phyloP scores from a whole-genome alignment of 257 asterid species.

The Solanum pennellii region DNA sequence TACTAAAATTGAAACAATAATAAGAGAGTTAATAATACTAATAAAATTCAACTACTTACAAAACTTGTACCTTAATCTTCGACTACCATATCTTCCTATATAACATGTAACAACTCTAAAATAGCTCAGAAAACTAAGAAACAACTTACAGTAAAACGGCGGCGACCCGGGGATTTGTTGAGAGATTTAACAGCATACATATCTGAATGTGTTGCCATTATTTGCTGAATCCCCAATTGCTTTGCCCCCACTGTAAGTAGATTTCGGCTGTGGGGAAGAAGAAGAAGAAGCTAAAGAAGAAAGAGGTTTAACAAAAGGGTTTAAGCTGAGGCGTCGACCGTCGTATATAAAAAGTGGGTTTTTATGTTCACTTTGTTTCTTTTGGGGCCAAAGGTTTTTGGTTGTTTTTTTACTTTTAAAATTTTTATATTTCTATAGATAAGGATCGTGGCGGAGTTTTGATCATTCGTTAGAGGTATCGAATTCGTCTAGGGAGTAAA shows the following conservation, averaged over 20 bases:
- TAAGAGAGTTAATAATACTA: not conserved
- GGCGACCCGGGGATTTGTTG: slow-evolving; percentile 47
- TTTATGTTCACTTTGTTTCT: not conserved
- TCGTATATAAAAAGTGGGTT: not conserved
- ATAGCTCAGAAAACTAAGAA: not conserved
- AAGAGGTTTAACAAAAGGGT: not conserved
- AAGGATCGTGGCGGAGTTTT: not conserved
- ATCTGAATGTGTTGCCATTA: slow-evolving; percentile 62
- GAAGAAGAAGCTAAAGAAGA: not conserved
- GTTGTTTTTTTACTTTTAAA: not conserved
- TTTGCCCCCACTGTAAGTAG: not conserved
- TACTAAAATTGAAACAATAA: not conserved
- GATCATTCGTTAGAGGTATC: fast-evolving
- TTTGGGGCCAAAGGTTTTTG: not conserved
- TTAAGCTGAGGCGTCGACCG: not conserved
- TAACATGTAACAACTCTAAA: not conserved
- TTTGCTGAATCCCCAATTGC: not conserved
- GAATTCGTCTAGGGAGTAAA: fast-evolving
- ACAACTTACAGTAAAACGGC: slow-evolving; percentile 62
- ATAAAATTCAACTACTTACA: not conserved
- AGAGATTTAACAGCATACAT: slow-evolving; percentile 71
- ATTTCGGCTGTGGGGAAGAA: not conserved
- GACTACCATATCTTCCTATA: not conserved
- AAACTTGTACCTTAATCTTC: not conserved
- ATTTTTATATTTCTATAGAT: no score